Percentiles rank a stretch among this genome's conserved stretches.
These are phyloP conservation scores for Carex scoparia DNA, from an alignment of 176 grass and related monocot species.

Conservation along the genomic window DNA sequence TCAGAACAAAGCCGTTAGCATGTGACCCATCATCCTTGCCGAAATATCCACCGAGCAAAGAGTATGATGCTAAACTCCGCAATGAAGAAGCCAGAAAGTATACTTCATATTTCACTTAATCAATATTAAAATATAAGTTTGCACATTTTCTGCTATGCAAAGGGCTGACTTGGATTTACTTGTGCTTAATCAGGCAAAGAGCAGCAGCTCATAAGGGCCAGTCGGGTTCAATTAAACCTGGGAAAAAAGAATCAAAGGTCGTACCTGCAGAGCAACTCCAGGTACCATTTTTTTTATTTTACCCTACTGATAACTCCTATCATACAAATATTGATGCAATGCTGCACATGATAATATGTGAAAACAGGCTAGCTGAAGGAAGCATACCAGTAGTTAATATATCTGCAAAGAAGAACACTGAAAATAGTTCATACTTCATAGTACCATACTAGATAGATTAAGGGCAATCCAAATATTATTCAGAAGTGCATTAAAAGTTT, in stretches of 20 bases:
- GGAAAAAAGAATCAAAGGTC: slow-evolving; percentile 43
- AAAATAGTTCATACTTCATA: background rate
- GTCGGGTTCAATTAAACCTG: slow-evolving; percentile 48
- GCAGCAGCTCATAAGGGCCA: slow-evolving; percentile 31
- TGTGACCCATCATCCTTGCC: slow-evolving; percentile 44
- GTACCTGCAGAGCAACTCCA: slow-evolving; percentile 34
- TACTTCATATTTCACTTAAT: background rate
- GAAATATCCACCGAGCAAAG: slow-evolving; percentile 41
- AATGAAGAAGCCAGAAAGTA: slow-evolving; percentile 40
- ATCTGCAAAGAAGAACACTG: background rate
- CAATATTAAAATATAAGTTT: background rate
- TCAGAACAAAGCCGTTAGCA: slow-evolving; percentile 38
- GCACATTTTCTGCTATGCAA: background rate
- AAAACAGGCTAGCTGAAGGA: background rate
- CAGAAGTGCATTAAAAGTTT: background rate
- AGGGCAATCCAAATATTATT: background rate
- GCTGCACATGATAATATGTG: background rate
- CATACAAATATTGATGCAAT: background rate
- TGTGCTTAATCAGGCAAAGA: slow-evolving; percentile 45
- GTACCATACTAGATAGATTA: background rate
- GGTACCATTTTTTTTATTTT: slow-evolving; percentile 29
- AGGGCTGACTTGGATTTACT: background rate
- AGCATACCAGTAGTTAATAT: background rate
- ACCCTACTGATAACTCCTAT: background rate
- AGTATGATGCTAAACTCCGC: slow-evolving; percentile 44